A percentile compares a stretch with the other conserved stretches of the same genome.
These are phyloP conservation scores for Mycena sp. DNA, from an alignment of 1,284 basidiomycete genomes.

Conservation along the genomic window DNA sequence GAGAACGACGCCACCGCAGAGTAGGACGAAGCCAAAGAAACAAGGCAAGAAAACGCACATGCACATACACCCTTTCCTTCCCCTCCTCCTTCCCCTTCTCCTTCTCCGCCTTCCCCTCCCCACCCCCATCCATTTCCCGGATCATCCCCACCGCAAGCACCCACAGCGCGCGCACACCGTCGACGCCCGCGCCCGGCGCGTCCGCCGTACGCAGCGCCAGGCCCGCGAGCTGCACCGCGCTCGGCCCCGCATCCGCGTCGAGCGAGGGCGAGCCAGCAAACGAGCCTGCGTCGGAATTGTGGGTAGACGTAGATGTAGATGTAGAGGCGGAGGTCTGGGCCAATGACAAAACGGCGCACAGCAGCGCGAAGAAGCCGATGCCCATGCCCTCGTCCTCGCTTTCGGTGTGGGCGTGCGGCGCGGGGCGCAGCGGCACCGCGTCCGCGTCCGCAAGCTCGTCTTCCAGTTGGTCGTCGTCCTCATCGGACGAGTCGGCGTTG, in stretches of 20 bases:
- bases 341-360: conserved; percentile 24
- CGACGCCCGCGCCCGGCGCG: not conserved
- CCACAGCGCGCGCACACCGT: conserved; percentile 26
- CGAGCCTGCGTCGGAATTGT: not conserved
- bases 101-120: too few relatives aligned
- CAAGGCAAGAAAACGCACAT: too few relatives aligned
- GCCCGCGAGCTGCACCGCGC: not conserved
- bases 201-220: conserved; percentile 10
- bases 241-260: not conserved
- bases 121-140: too few relatives aligned
- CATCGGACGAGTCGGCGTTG: too few relatives aligned
- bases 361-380: conserved; percentile 26
- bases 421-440: not conserved
- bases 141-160: conserved; percentile 13
- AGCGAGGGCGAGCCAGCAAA: too few relatives aligned
- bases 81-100: not conserved
- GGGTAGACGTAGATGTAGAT: not conserved
- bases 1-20: too few relatives aligned
- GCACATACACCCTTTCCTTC: too few relatives aligned
- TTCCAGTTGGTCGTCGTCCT: too few relatives aligned
- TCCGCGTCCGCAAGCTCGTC: too few relatives aligned
- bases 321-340: not conserved
- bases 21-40: too few relatives aligned
- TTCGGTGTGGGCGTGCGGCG: not conserved
- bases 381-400: conserved; percentile 1